Conservation (phyloP, 2,329 filamentous ascomycete genomes). For the Fusarium hostae region DNA sequence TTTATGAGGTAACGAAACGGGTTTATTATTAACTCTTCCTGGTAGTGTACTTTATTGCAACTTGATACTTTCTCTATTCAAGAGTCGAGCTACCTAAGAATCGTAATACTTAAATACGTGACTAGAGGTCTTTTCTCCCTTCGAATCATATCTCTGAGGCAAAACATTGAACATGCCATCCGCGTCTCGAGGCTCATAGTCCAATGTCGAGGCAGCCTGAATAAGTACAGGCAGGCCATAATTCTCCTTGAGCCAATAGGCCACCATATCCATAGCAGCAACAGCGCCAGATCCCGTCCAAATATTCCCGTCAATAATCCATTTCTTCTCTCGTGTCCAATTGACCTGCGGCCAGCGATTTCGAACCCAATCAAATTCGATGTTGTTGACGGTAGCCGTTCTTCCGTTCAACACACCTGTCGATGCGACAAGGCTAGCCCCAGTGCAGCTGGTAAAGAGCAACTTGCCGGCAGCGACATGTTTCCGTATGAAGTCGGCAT, state of each 20-base stretch:
- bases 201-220: neutral
- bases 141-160: neutral
- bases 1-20: neutral
- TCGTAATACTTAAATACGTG: neutral
- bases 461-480: neutral
- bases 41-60: too few species aligned
- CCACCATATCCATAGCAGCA: neutral
- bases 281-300: neutral
- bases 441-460: neutral
- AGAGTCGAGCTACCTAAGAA: neutral
- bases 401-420: neutral
- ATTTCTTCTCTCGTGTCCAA: neutral
- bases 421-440: neutral
- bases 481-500: neutral
- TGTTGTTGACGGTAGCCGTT: neutral
- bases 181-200: neutral
- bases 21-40: neutral
- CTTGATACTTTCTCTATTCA: fast-evolving
- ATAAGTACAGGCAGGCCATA: neutral
- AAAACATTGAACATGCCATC: neutral
- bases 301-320: neutral
- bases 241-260: neutral
- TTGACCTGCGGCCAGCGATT: neutral
- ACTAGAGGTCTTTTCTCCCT: neutral
- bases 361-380: neutral